Evolutionary conservation across 257 asterid species (phyloP), one percentile per base, ranked within the genome.

Genomic region (Scutellaria barbata): DNA sequence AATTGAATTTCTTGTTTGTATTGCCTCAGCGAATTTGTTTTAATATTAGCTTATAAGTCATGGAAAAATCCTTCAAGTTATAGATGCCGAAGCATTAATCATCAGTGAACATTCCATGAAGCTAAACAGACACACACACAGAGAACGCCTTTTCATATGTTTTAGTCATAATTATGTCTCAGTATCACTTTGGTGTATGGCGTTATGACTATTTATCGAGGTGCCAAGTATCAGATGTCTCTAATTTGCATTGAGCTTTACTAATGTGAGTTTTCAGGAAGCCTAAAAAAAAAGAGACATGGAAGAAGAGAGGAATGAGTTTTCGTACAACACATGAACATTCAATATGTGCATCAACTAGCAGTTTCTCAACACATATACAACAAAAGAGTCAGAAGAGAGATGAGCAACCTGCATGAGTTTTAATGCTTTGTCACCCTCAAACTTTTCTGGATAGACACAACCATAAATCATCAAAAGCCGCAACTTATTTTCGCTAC

Each of bases 381-480:
- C 45, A 54, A 5, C 13, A 20, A 16, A 54, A 11, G 47, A 72
- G 66, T 41, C 14, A n/a, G 64, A 68, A 73, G 50, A 74, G 66
- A 72, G 61, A 76, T 47, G 46, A 77, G 79, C 63, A 68, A 95
- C 99, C 98, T 95, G 99, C 99, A 95, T 89, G 63, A 95, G 88
- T 78, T 95, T 95, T 41, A 76, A 43, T 64, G 90, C 96, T 84
- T 95, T 88, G 84, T 94, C 96, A 41, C 97, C 96, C 79, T 95
- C 98, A 73, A 92, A 89, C 83, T 92, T 95, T 48, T 95, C 99
- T 40, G 99, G 99, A 84, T 84, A 81, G 68, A 88, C 97, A 45
- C 79, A 82, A 69, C 94, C 90, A 82, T 87, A 95, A 73, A 92
- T 89, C 95, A 92, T 81, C 93, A 95, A 80, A 75, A 95, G 87